Percentiles rank a stretch among this genome's conserved stretches.
Conservation (phyloP, 2,329 filamentous ascomycete genomes). For the Monilinia aucupariae region DNA sequence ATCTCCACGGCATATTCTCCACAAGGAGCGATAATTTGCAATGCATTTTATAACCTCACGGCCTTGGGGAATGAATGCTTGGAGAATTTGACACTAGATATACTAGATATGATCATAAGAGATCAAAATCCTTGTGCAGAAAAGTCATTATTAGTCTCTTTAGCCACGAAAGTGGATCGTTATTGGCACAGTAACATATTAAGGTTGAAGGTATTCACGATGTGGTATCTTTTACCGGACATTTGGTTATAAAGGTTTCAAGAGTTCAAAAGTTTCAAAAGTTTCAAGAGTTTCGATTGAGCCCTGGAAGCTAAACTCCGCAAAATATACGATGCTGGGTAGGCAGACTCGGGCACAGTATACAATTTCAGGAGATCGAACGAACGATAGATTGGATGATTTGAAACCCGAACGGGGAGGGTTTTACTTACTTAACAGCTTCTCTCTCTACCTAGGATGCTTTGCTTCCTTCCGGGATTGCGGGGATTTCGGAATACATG, state of each 20-base stretch:
- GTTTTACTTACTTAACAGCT: background rate
- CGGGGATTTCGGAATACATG: background rate
- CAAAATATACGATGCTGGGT: background rate
- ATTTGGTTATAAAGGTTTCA: background rate
- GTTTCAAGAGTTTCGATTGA: background rate
- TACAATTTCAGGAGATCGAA: background rate
- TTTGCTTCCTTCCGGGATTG: background rate
- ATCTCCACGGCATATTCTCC: background rate
- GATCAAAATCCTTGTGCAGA: background rate
- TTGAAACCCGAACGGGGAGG: background rate
- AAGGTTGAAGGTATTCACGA: background rate
- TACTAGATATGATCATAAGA: background rate
- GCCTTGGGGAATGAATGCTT: background rate
- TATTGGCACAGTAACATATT: background rate
- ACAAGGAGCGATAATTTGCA: background rate
- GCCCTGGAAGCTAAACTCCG: background rate
- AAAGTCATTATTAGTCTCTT: background rate
- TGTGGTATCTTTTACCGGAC: background rate
- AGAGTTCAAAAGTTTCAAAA: too few species aligned
- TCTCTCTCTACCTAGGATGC: background rate
- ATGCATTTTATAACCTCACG: background rate
- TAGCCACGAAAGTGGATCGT: slow-evolving; percentile 2
- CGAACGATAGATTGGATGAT: background rate
- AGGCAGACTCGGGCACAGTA: background rate
- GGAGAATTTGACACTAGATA: background rate